Base-by-base conservation (phyloP, 805 yeast genomes). In the Barnettozyma wickerhamii region DNA sequence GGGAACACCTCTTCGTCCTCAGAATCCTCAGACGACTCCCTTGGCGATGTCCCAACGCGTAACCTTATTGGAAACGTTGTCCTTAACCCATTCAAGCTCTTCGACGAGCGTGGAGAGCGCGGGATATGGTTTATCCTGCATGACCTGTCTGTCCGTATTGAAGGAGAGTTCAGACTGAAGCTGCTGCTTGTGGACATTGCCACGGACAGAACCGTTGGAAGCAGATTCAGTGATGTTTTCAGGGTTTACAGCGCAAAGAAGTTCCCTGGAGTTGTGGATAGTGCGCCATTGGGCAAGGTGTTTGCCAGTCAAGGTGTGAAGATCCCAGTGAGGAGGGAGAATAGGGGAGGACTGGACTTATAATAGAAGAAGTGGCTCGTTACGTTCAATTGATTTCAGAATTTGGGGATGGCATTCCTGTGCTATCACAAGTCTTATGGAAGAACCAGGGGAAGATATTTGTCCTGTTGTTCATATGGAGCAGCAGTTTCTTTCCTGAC, bases 261-360 rank as follows among this genome's bases (percentile, higher is more conserved):
- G 47, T 69, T 68, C 45, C 74, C 74, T 2, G 74, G 74, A 6
- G 74, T 69, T 15, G 65, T 65, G 32, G 72, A 68, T 32, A 55
- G 66, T 26, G 62, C 69, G 3, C 58, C 62, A 3, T 53, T 68
- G 24, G 66, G 71, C 27, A 48, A 64, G 28, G 60, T 66, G 17
- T 68, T 69, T 54, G 72, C 68, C 2, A 53, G 60, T 29, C 73
- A 69, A 48, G 74, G 74, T 14, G 60, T 68, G 40, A 63, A 64
- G 42, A 66, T 69, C 14, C 68, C 72, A 12, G 60, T 68, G 19
- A 58, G 72, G 35, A 56, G 67, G 40, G 68, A 65, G 35, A 26
- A 46, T 4, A 48, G 47, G 34, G 18, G 17, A 26, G 37, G 26
- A 7, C 15, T n/a, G n/a, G n/a, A n/a, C n/a, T n/a, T n/a, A n/a